Conservation (phyloP, 1,284 basidiomycete species). For the Pseudozyma pruni region DNA sequence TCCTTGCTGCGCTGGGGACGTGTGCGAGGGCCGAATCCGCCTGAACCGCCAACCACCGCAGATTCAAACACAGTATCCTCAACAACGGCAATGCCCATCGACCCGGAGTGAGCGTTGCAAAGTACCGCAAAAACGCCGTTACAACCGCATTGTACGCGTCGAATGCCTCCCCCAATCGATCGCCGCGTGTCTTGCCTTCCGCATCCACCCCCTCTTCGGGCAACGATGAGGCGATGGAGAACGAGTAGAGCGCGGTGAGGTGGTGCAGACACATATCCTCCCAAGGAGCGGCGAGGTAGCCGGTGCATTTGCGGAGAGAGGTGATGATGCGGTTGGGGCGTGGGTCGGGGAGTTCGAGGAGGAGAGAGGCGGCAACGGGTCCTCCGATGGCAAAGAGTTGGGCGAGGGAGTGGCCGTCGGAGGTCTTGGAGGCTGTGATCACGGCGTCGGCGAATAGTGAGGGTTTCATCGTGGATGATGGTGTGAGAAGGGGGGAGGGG, state of each 20-base stretch:
- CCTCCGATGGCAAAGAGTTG: slow-evolving; percentile 51
- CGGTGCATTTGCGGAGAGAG: slow-evolving; percentile 43
- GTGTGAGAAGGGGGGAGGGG: not conserved
- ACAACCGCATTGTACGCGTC: slow-evolving; percentile 54
- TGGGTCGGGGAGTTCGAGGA: slow-evolving; percentile 36
- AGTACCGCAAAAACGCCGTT: slow-evolving; percentile 54
- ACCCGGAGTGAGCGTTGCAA: slow-evolving; percentile 50
- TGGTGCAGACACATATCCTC: slow-evolving; percentile 55
- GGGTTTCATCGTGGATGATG: slow-evolving; percentile 27
- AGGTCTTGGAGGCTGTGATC: slow-evolving; percentile 14
- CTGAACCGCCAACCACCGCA: slow-evolving; percentile 52
- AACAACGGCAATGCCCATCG: slow-evolving; percentile 61
- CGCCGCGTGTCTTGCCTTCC: slow-evolving; percentile 29
- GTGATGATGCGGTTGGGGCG: slow-evolving; percentile 33
- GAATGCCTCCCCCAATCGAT: slow-evolving; percentile 41
- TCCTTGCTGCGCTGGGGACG: slow-evolving; percentile 3
- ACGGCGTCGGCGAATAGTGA: slow-evolving; percentile 49
- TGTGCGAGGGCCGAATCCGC: slow-evolving; percentile 36
- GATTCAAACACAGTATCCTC: slow-evolving; percentile 53
- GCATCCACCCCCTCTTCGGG: slow-evolving; percentile 12
- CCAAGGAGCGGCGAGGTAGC: slow-evolving; percentile 55
- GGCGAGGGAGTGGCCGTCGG: slow-evolving; percentile 49
- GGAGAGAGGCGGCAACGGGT: slow-evolving; percentile 20
- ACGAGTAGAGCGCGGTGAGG: slow-evolving; percentile 34
- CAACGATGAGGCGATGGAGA: slow-evolving; percentile 40